Evolutionary conservation across 139 green algal genomes (phyloP), one percentile per base, ranked within the genome.

Genomic region (Yamagishiella unicocca): DNA sequence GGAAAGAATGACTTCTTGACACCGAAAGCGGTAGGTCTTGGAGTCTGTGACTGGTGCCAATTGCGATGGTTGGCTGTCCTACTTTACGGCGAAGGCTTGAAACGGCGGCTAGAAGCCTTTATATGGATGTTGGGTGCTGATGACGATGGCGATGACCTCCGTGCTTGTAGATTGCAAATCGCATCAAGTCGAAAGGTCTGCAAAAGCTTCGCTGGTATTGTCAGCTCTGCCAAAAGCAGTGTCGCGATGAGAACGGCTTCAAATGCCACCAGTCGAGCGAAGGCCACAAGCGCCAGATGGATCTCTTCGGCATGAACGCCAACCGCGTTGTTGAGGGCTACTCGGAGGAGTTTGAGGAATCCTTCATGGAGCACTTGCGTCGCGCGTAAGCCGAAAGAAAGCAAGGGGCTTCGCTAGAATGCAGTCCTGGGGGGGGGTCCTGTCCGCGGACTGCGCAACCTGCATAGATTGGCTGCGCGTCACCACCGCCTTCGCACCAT

Each of bases 181-280:
- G 95, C n/a, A 98, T 98, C 86, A 98, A 99, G 93, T 92, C 97
- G 64, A 99, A 99, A 86, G 98, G 98, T 17, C 91, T 99, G 40
- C 93, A 98, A 82, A 99, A 98, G 92, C 95, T 99, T 55, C 93
- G 96, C 8, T 99, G 95, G 94, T 97, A 98, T 90, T 98, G 96
- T 81, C 97, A 99, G 93, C 96, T 99, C 92, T 99, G 98, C 88
- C 92, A 98, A 77, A 99, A 99, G 92, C 96, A 99, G 89, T 99
- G 97, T 89, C 93, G 98, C 22, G 98, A 99, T 88, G 98, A 99
- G 84, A 99, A 99, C 89, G 97, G 97, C 22, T 99, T 99, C 94
- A 99, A 98, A 87, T 99, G 97, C 88, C 97, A 99, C 90, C 93
- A 97, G 54, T 95, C 90, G 42, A 95, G 89, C 45, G 96, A 98